Conservation (phyloP, 805 yeast species). For the Candida boidinii region DNA sequence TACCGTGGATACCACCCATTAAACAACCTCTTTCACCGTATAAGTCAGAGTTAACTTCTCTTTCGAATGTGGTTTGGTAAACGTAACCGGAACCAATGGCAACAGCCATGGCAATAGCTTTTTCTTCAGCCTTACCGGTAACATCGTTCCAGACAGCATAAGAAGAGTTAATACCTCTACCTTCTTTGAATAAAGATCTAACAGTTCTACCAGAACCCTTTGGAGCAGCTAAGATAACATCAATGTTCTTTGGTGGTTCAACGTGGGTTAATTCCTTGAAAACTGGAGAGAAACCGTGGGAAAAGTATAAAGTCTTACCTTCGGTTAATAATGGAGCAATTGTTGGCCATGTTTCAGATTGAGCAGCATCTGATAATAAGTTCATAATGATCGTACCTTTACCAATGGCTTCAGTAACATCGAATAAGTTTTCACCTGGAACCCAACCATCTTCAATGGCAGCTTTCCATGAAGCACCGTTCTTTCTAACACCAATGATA, state of each 20-base stretch:
- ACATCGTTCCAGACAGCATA: constrained; percentile 99
- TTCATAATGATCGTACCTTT: constrained; percentile 96
- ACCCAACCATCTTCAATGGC: constrained; percentile 99
- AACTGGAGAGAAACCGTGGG: constrained; percentile 99
- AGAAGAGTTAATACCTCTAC: constrained; percentile 99
- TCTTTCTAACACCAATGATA: constrained; percentile 95
- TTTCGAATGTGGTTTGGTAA: constrained; percentile 98
- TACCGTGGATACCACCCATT: constrained; percentile 99
- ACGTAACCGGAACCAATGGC: constrained; percentile 99
- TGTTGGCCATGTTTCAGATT: constrained; percentile 92
- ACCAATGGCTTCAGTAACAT: constrained; percentile 84
- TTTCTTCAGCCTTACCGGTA: constrained; percentile 98
- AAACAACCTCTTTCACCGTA: constrained; percentile 99
- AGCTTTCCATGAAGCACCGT: constrained; percentile 99
- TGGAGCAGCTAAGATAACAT: constrained; percentile 98
- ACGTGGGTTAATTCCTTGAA: constrained; percentile 97
- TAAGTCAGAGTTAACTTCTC: constrained; percentile 97
- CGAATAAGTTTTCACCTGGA: constrained; percentile 97
- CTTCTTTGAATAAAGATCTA: constrained; percentile 98
- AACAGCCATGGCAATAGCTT: constrained; percentile 96
- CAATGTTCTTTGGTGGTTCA: constrained; percentile 89
- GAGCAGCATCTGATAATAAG: constrained; percentile 98
- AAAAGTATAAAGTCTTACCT: constrained; percentile 97
- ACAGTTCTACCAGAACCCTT: constrained; percentile 99
- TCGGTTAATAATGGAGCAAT: constrained; percentile 88